Conservation (phyloP, 805 yeast species). For the Suhomyces sp. region DNA sequence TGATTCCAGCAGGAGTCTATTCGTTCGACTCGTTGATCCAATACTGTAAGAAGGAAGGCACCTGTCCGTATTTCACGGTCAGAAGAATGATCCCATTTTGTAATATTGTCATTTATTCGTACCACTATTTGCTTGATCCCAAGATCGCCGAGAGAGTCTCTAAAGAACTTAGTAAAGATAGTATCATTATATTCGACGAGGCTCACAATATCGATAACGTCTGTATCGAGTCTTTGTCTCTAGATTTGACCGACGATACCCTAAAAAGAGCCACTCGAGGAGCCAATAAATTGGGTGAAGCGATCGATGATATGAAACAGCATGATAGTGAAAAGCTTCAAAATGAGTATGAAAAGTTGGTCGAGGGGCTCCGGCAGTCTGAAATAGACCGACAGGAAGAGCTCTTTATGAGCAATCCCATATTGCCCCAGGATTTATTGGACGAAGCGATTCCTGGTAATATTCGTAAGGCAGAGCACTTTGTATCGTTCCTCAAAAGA, state of each 20-base stretch:
- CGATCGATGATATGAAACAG: constrained; percentile 79
- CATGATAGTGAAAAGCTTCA: constrained; percentile 82
- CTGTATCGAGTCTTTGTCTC: constrained; percentile 90
- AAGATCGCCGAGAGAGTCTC: constrained; percentile 96
- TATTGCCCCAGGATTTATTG: constrained; percentile 76
- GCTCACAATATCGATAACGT: constrained; percentile 99
- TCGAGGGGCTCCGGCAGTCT: constrained; percentile 81
- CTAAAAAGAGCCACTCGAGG: constrained; percentile 85
- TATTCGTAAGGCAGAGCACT: constrained; percentile 95
- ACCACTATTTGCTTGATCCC: constrained; percentile 94
- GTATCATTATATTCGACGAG: constrained; percentile 94
- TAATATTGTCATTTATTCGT: constrained; percentile 91
- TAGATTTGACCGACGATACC: constrained; percentile 89
- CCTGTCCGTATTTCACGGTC: constrained; percentile 96
- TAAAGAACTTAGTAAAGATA: constrained; percentile 83
- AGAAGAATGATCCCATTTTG: constrained; percentile 96
- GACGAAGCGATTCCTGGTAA: constrained; percentile 97
- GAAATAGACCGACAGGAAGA: constrained; percentile 65
- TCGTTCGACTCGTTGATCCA: constrained; percentile 82
- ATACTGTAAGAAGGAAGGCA: constrained; percentile 73
- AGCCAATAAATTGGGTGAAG: constrained; percentile 71
- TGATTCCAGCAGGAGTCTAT: constrained; percentile 90
- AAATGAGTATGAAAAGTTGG: constrained; percentile 87
- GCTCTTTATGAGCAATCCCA: constrained; percentile 81
- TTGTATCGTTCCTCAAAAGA: constrained; percentile 86